Percentiles rank a stretch among this genome's conserved stretches.
phyloP scores from a whole-genome alignment of 2,329 filamentous ascomycete species.

The Ciborinia camelliae region DNA sequence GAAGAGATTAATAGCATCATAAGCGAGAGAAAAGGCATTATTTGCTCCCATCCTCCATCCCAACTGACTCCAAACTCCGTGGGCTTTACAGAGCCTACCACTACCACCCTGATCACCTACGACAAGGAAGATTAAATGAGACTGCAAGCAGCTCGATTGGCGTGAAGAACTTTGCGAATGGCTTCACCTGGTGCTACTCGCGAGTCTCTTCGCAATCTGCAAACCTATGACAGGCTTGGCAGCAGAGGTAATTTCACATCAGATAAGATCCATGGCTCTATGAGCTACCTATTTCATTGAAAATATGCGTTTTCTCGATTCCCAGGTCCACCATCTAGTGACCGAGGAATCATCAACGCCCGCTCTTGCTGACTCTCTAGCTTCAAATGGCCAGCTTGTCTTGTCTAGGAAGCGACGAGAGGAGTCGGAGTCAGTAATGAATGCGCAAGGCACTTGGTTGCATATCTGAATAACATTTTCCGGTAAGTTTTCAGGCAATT shows the following conservation, averaged over 20 bases:
- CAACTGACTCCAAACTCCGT: not conserved
- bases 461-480: not conserved
- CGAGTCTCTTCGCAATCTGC: not conserved
- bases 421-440: not conserved
- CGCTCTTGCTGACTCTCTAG: not conserved
- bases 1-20: not conserved
- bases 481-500: not conserved
- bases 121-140: not conserved
- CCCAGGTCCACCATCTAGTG: no score
- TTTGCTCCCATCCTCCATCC: not conserved
- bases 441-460: not conserved
- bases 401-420: not conserved
- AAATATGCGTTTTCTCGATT: not conserved
- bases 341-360: not conserved
- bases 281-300: not conserved
- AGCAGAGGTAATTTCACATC: rapidly evolving
- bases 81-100: not conserved
- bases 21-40: not conserved
- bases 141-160: no score
- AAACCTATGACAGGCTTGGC: no score
- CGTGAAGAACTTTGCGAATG: not conserved
- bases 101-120: not conserved
- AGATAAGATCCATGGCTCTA: not conserved
- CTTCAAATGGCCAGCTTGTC: not conserved
- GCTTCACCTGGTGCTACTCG: not conserved